Evolutionary conservation across 176 grass and related monocot species (phyloP).

Genomic region (Tuctoria greenei): DNA sequence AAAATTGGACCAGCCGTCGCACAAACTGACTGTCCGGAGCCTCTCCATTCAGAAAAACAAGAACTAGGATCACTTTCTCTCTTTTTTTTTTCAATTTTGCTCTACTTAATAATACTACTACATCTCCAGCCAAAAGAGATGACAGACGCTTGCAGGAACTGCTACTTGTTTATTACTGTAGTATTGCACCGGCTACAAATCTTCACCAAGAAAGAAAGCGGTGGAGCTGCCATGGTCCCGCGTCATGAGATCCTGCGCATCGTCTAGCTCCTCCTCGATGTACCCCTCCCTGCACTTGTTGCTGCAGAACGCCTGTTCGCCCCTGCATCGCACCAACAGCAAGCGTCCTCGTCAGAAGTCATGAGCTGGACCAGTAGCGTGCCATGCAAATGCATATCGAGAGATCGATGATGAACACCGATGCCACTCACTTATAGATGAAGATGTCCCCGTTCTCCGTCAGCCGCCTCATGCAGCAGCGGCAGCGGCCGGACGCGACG

Average conservation of each 20-base stretch:
- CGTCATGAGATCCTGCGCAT: constrained; percentile 26
- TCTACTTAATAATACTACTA: too few species aligned
- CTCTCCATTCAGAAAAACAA: constrained; percentile 47
- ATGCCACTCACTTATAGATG: constrained; percentile 65
- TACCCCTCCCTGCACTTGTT: constrained; percentile 64
- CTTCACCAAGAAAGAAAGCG: not conserved
- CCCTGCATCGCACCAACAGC: constrained; percentile 40
- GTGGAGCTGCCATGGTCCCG: constrained; percentile 26
- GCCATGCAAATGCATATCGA: too few species aligned
- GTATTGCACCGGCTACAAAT: constrained; percentile 14
- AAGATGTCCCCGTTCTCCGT: constrained; percentile 56
- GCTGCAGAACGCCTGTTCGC: constrained; percentile 88
- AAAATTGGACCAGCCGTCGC: constrained; percentile 33
- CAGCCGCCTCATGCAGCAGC: constrained; percentile 68
- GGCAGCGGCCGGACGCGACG: constrained; percentile 46
- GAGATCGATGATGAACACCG: too few species aligned
- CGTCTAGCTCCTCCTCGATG: constrained; percentile 62
- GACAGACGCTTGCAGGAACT: constrained; percentile 22
- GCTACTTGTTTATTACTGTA: not conserved
- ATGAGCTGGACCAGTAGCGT: not conserved
- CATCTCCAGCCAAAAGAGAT: not conserved
- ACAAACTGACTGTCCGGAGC: not conserved
- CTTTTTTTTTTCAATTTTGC: not conserved
- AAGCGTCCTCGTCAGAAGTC: not conserved
- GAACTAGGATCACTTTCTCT: constrained; percentile 40